phyloP scores from a whole-genome alignment of 1,284 basidiomycete genomes.

The Exobasidium rhododendri region DNA sequence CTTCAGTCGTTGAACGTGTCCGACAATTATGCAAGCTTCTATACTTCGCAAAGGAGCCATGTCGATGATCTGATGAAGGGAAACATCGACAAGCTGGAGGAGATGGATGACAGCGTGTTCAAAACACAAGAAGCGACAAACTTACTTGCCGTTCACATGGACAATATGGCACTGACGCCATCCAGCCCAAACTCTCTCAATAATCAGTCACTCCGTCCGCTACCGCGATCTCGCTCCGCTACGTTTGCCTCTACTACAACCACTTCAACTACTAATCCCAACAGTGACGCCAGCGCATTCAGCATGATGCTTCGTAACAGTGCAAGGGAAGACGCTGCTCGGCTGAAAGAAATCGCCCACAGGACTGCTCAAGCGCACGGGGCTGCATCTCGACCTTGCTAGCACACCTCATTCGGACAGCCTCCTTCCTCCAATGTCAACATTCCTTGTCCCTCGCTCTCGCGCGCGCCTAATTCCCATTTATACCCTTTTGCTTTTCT shows the following conservation, averaged over 20 bases:
- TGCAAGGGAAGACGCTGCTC: slow-evolving; percentile 3
- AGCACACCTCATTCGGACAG: no score
- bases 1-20: no score
- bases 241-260: not conserved
- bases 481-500: no score
- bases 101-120: not conserved
- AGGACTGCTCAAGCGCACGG: slow-evolving; percentile 1
- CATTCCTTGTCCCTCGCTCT: no score
- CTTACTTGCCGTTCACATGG: slow-evolving; percentile 13
- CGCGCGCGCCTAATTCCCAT: no score
- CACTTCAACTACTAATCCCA: no score
- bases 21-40: no score
- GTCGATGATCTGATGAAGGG: not conserved
- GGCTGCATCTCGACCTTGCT: not conserved
- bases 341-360: slow-evolving; percentile 8
- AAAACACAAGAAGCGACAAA: slow-evolving; percentile 11
- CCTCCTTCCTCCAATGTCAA: no score
- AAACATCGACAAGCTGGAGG: not conserved
- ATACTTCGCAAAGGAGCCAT: not conserved
- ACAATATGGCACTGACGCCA: slow-evolving; percentile 6
- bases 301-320: slow-evolving; percentile 6
- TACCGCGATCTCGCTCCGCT: not conserved
- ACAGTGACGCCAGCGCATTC: no score
- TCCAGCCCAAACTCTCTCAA: not conserved
- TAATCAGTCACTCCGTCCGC: not conserved